Evolutionary conservation across 192 early-diverging fungal genomes (phyloP).

Genomic region (Rhizophagus prolifer): DNA sequence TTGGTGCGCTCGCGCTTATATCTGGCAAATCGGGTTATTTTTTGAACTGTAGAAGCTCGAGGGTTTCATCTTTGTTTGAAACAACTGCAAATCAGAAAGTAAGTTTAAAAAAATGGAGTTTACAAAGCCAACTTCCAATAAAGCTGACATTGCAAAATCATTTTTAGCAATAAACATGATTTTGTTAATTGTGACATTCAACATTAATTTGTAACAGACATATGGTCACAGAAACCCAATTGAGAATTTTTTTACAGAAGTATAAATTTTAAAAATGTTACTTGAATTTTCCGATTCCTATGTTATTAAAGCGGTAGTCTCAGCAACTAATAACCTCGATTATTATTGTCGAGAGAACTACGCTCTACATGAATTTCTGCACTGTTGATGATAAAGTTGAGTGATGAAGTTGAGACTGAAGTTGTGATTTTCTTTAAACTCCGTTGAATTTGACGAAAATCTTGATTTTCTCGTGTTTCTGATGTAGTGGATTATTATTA

Average conservation of each 20-base stretch:
- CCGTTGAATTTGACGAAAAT: neutral
- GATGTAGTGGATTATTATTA: neutral
- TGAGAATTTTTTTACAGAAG: neutral
- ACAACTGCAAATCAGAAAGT: too few relatives aligned
- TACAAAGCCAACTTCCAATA: neutral
- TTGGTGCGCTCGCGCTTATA: constrained; percentile 10
- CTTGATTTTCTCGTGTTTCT: constrained; percentile 3
- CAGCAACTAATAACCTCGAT: constrained; percentile 13
- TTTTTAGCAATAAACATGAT: too few relatives aligned
- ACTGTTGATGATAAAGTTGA: neutral
- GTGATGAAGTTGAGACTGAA: neutral
- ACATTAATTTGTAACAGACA: neutral
- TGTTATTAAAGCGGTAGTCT: neutral
- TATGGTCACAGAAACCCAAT: neutral
- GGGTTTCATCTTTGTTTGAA: constrained; percentile 51
- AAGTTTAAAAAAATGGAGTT: too few relatives aligned
- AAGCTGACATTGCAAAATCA: too few relatives aligned
- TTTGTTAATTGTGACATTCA: too few relatives aligned
- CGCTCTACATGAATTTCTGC: neutral
- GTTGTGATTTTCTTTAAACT: neutral
- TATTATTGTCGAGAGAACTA: neutral
- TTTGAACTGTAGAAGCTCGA: constrained; percentile 46
- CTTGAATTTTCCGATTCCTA: constrained; percentile 1
- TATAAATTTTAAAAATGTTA: neutral
- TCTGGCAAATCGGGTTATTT: constrained; percentile 48